Conservation (phyloP, 768 basidiomycete genomes). For the Rhodotorula graminis region DNA sequence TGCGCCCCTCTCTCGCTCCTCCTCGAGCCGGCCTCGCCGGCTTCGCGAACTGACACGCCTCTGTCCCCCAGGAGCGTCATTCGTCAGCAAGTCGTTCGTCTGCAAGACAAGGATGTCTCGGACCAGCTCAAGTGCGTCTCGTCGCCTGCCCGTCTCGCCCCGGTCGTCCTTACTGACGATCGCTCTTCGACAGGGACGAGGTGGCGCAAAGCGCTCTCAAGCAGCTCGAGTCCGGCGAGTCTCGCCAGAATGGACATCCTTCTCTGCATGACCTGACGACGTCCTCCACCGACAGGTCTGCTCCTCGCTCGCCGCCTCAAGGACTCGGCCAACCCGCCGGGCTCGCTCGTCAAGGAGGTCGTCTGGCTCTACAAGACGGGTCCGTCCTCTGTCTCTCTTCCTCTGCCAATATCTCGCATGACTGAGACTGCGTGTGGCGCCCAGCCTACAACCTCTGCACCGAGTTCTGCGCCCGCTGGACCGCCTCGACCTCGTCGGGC, state of each 20-base stretch:
- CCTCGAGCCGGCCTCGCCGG: neutral
- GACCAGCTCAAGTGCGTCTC: neutral
- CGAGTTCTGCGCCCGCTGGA: neutral
- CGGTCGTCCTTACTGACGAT: neutral
- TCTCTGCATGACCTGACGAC: neutral
- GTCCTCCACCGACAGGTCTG: neutral
- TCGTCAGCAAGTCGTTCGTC: neutral
- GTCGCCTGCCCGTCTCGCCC: too few relatives aligned
- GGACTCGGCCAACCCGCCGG: neutral
- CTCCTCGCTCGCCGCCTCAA: neutral
- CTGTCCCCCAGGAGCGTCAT: neutral
- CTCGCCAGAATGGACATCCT: too few relatives aligned
- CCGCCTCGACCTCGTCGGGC: too few relatives aligned
- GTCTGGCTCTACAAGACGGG: slow-evolving; percentile 18
- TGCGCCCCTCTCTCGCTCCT: neutral
- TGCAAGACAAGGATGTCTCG: neutral
- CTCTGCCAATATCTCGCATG: too few relatives aligned
- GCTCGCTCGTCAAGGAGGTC: neutral
- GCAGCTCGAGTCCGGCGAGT: neutral
- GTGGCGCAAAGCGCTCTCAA: neutral
- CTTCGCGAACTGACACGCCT: neutral
- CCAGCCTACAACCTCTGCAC: slow-evolving; percentile 20
- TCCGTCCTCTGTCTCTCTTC: too few relatives aligned
- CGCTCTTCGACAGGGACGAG: too few relatives aligned
- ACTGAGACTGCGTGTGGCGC: neutral